Evolutionary conservation across 306 rosid genomes (phyloP).

Genomic region (Albizia julibrissin): DNA sequence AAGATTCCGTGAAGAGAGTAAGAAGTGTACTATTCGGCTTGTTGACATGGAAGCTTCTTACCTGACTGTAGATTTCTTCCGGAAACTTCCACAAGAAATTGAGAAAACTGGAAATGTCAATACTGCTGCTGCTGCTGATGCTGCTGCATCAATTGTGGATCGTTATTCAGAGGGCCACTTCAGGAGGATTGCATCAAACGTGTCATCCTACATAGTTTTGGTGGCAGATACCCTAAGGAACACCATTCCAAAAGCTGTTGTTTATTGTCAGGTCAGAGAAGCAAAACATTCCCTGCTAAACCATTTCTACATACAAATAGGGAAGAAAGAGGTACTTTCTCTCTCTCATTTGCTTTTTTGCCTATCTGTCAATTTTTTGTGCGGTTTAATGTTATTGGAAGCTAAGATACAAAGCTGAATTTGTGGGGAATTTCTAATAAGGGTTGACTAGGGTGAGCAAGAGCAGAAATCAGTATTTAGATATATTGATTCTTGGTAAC

Average conservation of each 20-base stretch:
- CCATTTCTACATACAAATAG: conserved; percentile 75
- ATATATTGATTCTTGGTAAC: too few species aligned
- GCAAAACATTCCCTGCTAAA: conserved; percentile 83
- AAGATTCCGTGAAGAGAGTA: conserved; percentile 84
- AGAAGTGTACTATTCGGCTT: conserved; percentile 78
- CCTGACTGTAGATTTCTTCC: conserved; percentile 96
- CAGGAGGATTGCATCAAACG: conserved; percentile 86
- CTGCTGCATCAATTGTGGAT: conserved; percentile 51
- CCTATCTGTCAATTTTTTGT: not conserved
- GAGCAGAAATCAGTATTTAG: not conserved
- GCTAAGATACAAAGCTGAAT: not conserved
- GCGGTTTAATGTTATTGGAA: not conserved
- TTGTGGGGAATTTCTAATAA: not conserved
- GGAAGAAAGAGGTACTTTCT: conserved; percentile 81
- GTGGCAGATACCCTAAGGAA: conserved; percentile 84
- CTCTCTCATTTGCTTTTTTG: conserved; percentile 2
- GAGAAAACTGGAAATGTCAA: conserved; percentile 58
- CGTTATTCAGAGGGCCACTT: conserved; percentile 79
- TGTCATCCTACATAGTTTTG: conserved; percentile 83
- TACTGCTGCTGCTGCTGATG: conserved; percentile 35
- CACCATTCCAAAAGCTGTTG: conserved; percentile 95
- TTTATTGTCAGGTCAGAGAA: conserved; percentile 87
- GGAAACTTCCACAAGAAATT: conserved; percentile 88
- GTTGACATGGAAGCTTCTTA: conserved; percentile 98
- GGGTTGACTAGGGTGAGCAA: not conserved